Evolutionary conservation across 768 basidiomycete genomes (phyloP).

Genomic region (Pisolithus orientalis): DNA sequence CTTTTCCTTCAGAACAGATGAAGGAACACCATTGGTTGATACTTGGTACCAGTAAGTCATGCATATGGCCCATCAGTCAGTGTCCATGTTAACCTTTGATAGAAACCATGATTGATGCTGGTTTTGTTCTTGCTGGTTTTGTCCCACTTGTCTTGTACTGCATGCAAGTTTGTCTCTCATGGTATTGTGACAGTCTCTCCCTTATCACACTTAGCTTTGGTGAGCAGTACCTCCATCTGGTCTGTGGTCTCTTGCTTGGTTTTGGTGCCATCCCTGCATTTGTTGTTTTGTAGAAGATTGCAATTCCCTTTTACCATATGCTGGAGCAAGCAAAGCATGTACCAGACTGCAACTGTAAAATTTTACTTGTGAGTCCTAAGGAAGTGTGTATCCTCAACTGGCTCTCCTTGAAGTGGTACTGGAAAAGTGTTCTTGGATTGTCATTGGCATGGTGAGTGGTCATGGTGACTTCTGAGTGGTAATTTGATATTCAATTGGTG

Average conservation of each 20-base stretch:
- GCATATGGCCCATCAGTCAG: not conserved
- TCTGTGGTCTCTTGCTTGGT: slow-evolving; percentile 84
- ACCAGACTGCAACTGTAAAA: too few relatives aligned
- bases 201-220: slow-evolving; percentile 49
- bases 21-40: slow-evolving; percentile 79
- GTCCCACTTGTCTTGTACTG: slow-evolving; percentile 82
- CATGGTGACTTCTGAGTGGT: not conserved
- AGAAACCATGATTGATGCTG: slow-evolving; percentile 84
- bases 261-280: slow-evolving; percentile 77
- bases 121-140: slow-evolving; percentile 74
- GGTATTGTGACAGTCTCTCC: not conserved
- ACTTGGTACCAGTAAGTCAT: slow-evolving; percentile 72
- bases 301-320: too few relatives aligned
- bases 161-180: slow-evolving; percentile 51
- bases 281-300: slow-evolving; percentile 81
- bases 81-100: slow-evolving; percentile 1
- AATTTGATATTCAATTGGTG: not conserved
- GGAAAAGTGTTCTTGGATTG: slow-evolving; percentile 63
- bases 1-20: slow-evolving; percentile 84
- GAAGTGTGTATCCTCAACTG: slow-evolving; percentile 64
- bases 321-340: too few relatives aligned
- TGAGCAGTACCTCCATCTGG: slow-evolving; percentile 69
- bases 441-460: slow-evolving; percentile 62
- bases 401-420: slow-evolving; percentile 76
- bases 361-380: slow-evolving; percentile 11